phyloP scores from a whole-genome alignment of 305 asterid genomes.

The Ruellia speciosa region DNA sequence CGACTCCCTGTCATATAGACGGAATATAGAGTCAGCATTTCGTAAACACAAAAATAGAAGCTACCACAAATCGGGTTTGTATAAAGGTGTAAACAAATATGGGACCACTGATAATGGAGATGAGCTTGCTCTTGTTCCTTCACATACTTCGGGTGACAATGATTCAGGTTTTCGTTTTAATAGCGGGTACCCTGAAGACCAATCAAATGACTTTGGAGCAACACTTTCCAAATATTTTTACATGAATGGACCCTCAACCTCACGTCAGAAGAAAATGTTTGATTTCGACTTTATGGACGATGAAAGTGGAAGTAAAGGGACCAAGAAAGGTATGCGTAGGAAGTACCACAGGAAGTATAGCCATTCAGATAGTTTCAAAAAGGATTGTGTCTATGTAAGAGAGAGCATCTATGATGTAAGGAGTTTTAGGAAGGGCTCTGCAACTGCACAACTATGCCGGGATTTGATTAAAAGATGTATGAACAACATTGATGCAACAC shows the following conservation, averaged over 20 bases:
- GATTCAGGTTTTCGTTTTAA: slow-evolving; percentile 24
- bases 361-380: slow-evolving; percentile 21
- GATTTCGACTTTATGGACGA: slow-evolving; percentile 34
- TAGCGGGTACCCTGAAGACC: slow-evolving; percentile 31
- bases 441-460: slow-evolving; percentile 73
- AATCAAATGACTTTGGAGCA: slow-evolving; percentile 38
- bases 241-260: slow-evolving; percentile 37
- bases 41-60: slow-evolving; percentile 11
- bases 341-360: slow-evolving; percentile 28
- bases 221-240: slow-evolving; percentile 46
- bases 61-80: slow-evolving; percentile 17
- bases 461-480: slow-evolving; percentile 76
- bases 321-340: slow-evolving; percentile 31
- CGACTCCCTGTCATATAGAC: slow-evolving; percentile 15
- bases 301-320: slow-evolving; percentile 26
- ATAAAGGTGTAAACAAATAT: slow-evolving; percentile 19
- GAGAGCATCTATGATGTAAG: slow-evolving; percentile 82
- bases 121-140: slow-evolving; percentile 28
- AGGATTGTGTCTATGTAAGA: slow-evolving; percentile 46
- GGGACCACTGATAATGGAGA: slow-evolving; percentile 17
- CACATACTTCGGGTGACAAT: slow-evolving; percentile 26
- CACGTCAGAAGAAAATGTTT: slow-evolving; percentile 33
- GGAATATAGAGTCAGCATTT: slow-evolving; percentile 19
- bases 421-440: slow-evolving; percentile 61
- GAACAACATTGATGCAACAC: slow-evolving; percentile 73